Conservation (phyloP, 176 grass and related monocot genomes). For the Musa schizocarpa region DNA sequence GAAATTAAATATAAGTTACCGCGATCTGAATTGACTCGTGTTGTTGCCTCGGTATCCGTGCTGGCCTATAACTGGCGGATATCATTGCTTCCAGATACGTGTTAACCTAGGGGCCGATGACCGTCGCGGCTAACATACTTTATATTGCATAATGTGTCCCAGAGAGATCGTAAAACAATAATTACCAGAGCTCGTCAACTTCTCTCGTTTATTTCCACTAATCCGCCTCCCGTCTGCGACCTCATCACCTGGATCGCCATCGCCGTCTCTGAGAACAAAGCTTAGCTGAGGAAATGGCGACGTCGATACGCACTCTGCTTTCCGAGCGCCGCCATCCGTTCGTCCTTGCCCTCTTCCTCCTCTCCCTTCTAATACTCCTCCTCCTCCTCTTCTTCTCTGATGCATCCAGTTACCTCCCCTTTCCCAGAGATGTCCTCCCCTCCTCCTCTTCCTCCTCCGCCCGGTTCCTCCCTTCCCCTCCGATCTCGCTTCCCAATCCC, state of each 20-base stretch:
- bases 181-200: too few species aligned
- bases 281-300: slow-evolving; percentile 6
- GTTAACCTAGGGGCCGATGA: too few species aligned
- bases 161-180: too few species aligned
- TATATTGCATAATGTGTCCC: too few species aligned
- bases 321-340: neutral
- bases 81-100: too few species aligned
- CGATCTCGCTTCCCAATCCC: slow-evolving; percentile 13
- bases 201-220: too few species aligned
- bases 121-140: too few species aligned
- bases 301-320: neutral
- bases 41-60: too few species aligned
- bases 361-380: slow-evolving; percentile 18
- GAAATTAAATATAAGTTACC: too few species aligned
- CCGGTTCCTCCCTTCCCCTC: slow-evolving; percentile 12
- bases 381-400: slow-evolving; percentile 12
- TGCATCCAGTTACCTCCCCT: neutral
- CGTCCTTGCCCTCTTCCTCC: neutral
- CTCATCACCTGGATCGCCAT: neutral
- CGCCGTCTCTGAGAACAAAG: neutral
- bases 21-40: too few species aligned
- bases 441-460: slow-evolving; percentile 36
- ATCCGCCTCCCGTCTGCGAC: too few species aligned
- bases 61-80: too few species aligned
- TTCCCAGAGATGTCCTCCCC: slow-evolving; percentile 11